phyloP scores from a whole-genome alignment of 2,329 filamentous ascomycete genomes.

The Fusarium sp. region DNA sequence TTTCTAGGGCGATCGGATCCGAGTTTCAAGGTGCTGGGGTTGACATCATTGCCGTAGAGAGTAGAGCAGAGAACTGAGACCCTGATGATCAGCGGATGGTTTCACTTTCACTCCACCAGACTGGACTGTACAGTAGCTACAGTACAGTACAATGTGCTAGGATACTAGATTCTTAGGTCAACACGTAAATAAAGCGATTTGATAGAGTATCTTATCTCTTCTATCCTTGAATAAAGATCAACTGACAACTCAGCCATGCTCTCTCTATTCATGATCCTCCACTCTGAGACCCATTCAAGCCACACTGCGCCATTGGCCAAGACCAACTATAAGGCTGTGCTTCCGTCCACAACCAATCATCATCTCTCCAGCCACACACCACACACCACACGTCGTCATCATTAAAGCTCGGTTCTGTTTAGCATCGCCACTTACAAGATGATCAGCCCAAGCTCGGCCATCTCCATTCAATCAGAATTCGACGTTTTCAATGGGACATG shows the following conservation, averaged over 20 bases:
- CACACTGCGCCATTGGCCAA: conserved; percentile 18
- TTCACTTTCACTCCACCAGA: background rate
- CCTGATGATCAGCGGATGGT: conserved; percentile 22
- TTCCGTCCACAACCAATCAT: conserved; percentile 17
- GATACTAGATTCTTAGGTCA: background rate
- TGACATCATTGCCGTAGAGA: conserved; percentile 32
- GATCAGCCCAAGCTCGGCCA: conserved; percentile 18
- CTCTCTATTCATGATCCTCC: background rate
- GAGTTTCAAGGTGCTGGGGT: background rate
- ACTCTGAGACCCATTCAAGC: conserved; percentile 13
- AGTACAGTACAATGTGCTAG: background rate
- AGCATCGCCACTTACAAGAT: conserved; percentile 31
- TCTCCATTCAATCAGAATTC: conserved; percentile 21
- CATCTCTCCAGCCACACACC: conserved; percentile 27
- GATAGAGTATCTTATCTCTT: background rate
- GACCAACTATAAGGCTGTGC: conserved; percentile 29
- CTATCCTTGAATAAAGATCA: background rate
- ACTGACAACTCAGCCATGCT: conserved; percentile 10
- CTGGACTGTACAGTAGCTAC: background rate
- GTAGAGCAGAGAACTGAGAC: conserved; percentile 1
- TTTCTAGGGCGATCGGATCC: background rate
- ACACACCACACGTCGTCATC: conserved; percentile 33
- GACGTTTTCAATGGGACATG: conserved; percentile 14
- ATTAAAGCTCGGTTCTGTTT: background rate
- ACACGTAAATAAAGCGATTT: background rate